Evolutionary conservation across 768 basidiomycete genomes (phyloP).

Genomic region (Paxillus involutus): DNA sequence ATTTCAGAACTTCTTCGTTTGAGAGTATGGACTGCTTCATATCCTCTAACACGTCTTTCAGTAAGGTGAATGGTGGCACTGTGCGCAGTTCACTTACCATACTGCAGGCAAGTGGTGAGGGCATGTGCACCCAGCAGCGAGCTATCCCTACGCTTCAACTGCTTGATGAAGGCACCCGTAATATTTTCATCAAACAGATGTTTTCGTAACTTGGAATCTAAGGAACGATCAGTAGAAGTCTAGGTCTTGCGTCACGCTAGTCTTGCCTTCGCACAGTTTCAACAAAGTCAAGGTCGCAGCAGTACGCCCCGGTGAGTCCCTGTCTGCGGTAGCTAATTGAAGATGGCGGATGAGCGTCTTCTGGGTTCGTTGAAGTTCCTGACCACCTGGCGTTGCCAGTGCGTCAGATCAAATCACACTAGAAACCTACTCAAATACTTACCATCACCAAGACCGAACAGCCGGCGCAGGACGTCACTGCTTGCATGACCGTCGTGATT

Average conservation of each 20-base stretch:
- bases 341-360: slow-evolving; percentile 9
- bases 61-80: not conserved
- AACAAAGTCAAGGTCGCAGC: slow-evolving; percentile 16
- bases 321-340: slow-evolving; percentile 3
- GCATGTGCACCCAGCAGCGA: slow-evolving; percentile 18
- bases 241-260: too few species aligned
- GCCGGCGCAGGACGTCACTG: not conserved
- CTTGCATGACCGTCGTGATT: not conserved
- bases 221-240: not conserved
- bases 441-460: not conserved
- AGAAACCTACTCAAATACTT: not conserved
- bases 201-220: not conserved
- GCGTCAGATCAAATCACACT: not conserved
- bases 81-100: not conserved
- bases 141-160: slow-evolving; percentile 11
- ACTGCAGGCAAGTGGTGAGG: slow-evolving; percentile 8
- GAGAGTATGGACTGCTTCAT: slow-evolving; percentile 1
- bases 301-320: slow-evolving; percentile 7
- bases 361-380: slow-evolving; percentile 3
- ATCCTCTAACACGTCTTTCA: not conserved
- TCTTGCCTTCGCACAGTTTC: slow-evolving; percentile 6
- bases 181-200: slow-evolving; percentile 2
- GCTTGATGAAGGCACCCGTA: slow-evolving; percentile 8
- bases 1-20: slow-evolving; percentile 1
- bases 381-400: not conserved